Conservation (phyloP, 768 basidiomycete genomes). For the Lyophyllum decastes region DNA sequence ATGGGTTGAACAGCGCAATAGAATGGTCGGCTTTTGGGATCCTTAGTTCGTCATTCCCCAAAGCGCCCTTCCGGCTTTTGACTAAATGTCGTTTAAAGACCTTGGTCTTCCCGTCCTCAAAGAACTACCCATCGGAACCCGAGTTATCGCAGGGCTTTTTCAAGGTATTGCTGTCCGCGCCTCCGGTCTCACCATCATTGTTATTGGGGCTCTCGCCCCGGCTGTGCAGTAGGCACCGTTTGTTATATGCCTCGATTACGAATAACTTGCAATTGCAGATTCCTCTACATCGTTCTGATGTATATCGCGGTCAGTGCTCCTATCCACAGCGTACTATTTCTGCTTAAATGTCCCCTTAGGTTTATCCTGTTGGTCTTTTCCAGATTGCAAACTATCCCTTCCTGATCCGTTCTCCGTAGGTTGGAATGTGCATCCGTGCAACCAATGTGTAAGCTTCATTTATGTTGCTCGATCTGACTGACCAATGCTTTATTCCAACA, state of each 20-base stretch:
- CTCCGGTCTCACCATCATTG: conserved; percentile 52
- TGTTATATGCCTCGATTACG: neutral
- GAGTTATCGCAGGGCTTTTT: conserved; percentile 48
- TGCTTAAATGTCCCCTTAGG: conserved; percentile 22
- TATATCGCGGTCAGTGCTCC: conserved; percentile 51
- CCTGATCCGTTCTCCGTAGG: conserved; percentile 26
- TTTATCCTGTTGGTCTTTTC: conserved; percentile 40
- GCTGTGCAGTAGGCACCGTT: conserved; percentile 60
- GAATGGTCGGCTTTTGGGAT: conserved; percentile 77
- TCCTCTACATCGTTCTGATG: conserved; percentile 82
- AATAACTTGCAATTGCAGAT: conserved; percentile 32
- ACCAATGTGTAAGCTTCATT: conserved; percentile 52
- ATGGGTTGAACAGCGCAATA: conserved; percentile 45
- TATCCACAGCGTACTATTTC: conserved; percentile 3
- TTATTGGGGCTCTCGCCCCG: conserved; percentile 55
- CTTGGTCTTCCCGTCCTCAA: conserved; percentile 41
- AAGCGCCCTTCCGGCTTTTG: neutral
- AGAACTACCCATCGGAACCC: conserved; percentile 35
- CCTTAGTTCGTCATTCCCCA: conserved; percentile 38
- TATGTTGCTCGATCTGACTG: neutral
- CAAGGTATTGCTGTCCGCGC: conserved; percentile 56
- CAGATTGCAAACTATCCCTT: neutral
- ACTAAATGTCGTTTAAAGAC: conserved; percentile 26
- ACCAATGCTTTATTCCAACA: neutral
- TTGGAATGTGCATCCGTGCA: conserved; percentile 65